Conservation (phyloP, 2,329 filamentous ascomycete species). For the Teratosphaeria viscida region DNA sequence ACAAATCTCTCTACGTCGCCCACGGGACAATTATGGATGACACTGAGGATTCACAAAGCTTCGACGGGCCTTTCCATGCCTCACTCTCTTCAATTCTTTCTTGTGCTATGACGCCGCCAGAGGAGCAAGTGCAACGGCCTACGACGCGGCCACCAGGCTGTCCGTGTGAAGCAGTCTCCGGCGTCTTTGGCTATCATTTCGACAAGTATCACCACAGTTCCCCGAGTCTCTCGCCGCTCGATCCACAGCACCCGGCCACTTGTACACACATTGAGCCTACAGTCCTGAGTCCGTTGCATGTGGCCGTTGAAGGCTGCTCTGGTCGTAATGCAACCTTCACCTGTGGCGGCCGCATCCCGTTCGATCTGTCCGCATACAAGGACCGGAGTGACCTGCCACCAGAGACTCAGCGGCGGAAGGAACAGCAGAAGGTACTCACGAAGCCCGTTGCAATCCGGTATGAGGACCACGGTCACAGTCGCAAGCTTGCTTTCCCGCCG, state of each 20-base stretch:
- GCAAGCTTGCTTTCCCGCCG: constrained; percentile 1
- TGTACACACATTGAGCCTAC: background rate
- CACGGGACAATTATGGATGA: background rate
- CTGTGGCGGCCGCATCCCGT: background rate
- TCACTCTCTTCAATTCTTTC: too few species aligned
- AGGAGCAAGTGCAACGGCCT: background rate
- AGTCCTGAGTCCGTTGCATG: background rate
- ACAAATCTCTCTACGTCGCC: background rate
- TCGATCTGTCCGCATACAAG: background rate
- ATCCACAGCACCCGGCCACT: background rate
- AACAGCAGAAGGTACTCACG: constrained; percentile 2
- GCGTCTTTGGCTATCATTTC: background rate
- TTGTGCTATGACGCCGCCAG: background rate
- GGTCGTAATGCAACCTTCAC: background rate
- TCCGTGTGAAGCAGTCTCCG: background rate
- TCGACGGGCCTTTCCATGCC: too few species aligned
- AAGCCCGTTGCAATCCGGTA: constrained; percentile 7
- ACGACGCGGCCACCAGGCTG: background rate
- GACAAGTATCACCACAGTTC: background rate
- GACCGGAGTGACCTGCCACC: constrained; percentile 1
- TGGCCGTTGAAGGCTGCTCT: background rate
- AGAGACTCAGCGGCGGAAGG: background rate
- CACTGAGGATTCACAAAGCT: background rate
- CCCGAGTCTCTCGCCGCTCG: background rate
- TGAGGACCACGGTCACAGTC: background rate